Evolutionary conservation across 2,329 filamentous ascomycete species (phyloP).

Genomic region (Colletotrichum sp.): DNA sequence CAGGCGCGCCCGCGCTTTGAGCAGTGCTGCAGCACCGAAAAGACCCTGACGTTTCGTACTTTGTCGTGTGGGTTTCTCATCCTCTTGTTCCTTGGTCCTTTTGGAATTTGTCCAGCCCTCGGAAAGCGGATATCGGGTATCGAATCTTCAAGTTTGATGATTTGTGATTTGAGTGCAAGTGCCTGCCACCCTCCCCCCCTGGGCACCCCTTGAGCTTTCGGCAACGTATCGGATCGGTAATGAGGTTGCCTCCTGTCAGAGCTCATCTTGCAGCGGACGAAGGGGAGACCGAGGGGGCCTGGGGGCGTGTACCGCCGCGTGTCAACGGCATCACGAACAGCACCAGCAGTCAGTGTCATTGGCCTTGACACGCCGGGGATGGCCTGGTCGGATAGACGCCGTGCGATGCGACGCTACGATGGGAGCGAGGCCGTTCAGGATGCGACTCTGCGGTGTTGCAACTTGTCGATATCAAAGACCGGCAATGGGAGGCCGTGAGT

Average conservation of each 20-base stretch:
- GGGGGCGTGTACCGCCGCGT: background rate
- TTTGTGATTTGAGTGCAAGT: background rate
- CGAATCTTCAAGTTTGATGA: background rate
- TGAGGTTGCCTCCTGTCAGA: constrained; percentile 9
- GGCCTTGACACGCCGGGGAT: background rate
- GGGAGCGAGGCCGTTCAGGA: background rate
- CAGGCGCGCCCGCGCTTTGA: constrained; percentile 1
- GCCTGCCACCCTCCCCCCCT: background rate
- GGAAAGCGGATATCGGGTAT: background rate
- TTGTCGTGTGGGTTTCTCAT: background rate
- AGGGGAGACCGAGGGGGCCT: background rate
- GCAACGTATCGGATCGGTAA: background rate
- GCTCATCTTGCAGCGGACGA: background rate
- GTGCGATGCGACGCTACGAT: background rate
- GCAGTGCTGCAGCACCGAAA: background rate
- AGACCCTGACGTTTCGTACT: background rate
- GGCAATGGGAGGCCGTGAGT: background rate
- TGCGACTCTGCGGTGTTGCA: constrained; percentile 12
- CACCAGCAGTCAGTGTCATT: background rate
- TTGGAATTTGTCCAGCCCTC: background rate
- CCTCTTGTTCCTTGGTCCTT: background rate
- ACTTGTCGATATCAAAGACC: background rate
- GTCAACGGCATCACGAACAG: background rate
- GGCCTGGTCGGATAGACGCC: background rate
- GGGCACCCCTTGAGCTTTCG: background rate